Evolutionary conservation across 306 rosid genomes (phyloP).

Genomic region (Urtica urens): DNA sequence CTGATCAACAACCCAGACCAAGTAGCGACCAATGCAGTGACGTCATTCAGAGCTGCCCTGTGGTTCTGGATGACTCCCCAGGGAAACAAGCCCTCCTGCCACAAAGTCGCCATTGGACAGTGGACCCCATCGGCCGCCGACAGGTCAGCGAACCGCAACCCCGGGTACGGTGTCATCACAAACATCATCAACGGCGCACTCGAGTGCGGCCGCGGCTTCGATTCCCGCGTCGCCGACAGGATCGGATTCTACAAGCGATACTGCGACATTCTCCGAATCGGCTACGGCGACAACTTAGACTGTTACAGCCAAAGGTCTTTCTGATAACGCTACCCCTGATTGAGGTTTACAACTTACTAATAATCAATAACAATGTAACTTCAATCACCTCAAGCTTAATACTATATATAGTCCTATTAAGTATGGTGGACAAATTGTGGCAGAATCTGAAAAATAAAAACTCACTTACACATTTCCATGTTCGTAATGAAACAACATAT

Average conservation of each 20-base stretch:
- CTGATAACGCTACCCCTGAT: too few relatives aligned
- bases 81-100: conserved; percentile 41
- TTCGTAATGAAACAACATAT: too few relatives aligned
- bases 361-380: too few relatives aligned
- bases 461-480: too few relatives aligned
- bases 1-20: conserved; percentile 40
- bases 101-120: conserved; percentile 33
- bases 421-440: too few relatives aligned
- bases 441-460: too few relatives aligned
- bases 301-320: conserved; percentile 24
- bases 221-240: conserved; percentile 24
- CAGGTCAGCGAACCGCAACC: conserved; percentile 17
- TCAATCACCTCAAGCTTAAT: too few relatives aligned
- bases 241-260: conserved; percentile 45
- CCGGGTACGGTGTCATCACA: conserved; percentile 37
- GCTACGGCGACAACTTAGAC: conserved; percentile 27
- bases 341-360: too few relatives aligned
- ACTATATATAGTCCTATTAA: too few relatives aligned
- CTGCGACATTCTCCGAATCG: conserved; percentile 8
- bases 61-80: conserved; percentile 65
- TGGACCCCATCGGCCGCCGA: conserved; percentile 33
- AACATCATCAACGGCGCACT: conserved; percentile 46
- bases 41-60: conserved; percentile 46
- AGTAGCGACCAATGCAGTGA: conserved; percentile 28
- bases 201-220: conserved; percentile 33